Evolutionary conservation across 208 protist species (phyloP), one percentile per base, ranked within the genome.

Genomic region (Acanthamoeba comandoni): DNA sequence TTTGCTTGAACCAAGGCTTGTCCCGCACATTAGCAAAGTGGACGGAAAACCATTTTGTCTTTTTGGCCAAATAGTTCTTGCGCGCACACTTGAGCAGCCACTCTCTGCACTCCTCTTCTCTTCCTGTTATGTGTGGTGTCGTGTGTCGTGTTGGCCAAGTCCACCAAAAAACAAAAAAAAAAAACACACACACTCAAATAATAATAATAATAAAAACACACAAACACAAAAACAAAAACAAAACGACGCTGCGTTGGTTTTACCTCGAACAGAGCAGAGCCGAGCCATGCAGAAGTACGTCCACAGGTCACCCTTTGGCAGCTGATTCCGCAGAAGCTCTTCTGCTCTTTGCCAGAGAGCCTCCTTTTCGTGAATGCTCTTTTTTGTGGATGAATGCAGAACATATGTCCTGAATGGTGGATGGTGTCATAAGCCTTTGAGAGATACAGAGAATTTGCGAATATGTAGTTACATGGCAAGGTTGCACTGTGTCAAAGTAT

Each of bases 201-300:
- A n/a, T n/a, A n/a, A n/a, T n/a, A n/a, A n/a, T n/a, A n/a, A n/a
- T n/a, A n/a, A n/a, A n/a, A n/a, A n/a, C n/a, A n/a, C n/a, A n/a
- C n/a, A n/a, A n/a, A n/a, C n/a, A n/a, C n/a, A n/a, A n/a, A n/a
- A n/a, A n/a, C n/a, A n/a, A n/a, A n/a, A n/a, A n/a, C n/a, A n/a
- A n/a, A n/a, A n/a, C n/a, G n/a, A n/a, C n/a, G n/a, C n/a, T n/a
- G n/a, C n/a, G n/a, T n/a, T n/a, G n/a, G n/a, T n/a, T n/a, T 43
- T 24, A 43, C 75, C 77, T 13, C 77, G 77, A 2, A 86, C 77
- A 9, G 82, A 90, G n/a, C 49, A 73, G 5, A 90, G 62, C 2
- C 82, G 82, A 7, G 82, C 82, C 82, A 90, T 90, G 22, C 82
- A 90, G 35, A 90, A 90, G 60, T 43, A 75, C n/a, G 60, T 73